Conservation (phyloP, 2,329 filamentous ascomycete genomes). For the Paraphaeosphaeria sporulosa region DNA sequence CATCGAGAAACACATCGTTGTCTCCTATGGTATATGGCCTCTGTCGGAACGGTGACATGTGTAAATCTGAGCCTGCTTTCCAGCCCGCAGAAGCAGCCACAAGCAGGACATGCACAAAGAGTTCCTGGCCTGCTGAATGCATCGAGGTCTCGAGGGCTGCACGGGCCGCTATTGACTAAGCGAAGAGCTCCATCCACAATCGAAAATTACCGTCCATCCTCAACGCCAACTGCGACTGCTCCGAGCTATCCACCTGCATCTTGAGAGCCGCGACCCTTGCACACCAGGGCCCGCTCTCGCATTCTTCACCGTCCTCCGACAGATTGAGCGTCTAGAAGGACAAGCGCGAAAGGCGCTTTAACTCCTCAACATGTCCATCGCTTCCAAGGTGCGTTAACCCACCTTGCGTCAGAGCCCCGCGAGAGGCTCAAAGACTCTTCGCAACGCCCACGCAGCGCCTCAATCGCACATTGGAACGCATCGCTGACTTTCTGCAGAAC, state of each 20-base stretch:
- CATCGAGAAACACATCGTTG: background rate
- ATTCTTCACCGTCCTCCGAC: constrained; percentile 34
- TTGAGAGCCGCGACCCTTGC: constrained; percentile 51
- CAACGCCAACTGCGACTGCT: constrained; percentile 35
- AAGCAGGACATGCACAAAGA: background rate
- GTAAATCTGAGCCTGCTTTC: background rate
- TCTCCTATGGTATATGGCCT: background rate
- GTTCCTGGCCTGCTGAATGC: no score
- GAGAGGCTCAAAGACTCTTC: background rate
- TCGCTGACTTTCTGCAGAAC: constrained; percentile 71
- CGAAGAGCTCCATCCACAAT: constrained; percentile 36
- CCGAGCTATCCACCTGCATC: constrained; percentile 22
- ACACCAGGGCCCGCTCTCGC: constrained; percentile 50
- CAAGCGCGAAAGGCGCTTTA: constrained; percentile 56
- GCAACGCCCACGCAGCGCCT: constrained; percentile 12
- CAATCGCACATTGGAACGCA: constrained; percentile 7
- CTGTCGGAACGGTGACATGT: background rate
- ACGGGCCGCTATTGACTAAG: constrained; percentile 35
- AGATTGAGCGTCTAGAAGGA: constrained; percentile 53
- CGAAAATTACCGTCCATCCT: constrained; percentile 34
- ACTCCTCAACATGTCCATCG: constrained; percentile 52
- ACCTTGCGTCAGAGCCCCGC: constrained; percentile 17
- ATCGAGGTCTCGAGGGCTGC: constrained; percentile 12
- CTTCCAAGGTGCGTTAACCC: constrained; percentile 51
- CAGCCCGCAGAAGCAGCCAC: background rate